Conservation (phyloP, 257 asterid genomes). For the Solanum piurae region DNA sequence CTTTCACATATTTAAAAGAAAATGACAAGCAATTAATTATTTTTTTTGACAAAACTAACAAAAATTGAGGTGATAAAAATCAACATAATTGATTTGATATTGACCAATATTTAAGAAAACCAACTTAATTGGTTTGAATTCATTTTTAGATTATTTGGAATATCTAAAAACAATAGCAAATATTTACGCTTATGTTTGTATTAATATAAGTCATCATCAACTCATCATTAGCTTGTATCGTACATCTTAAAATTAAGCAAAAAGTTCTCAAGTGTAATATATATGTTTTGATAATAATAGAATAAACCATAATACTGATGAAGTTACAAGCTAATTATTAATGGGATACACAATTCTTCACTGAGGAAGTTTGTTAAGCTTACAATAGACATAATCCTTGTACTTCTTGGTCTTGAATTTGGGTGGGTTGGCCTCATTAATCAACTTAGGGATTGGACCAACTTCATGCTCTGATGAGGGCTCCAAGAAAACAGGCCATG, state of each 20-base stretch:
- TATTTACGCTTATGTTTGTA: neutral
- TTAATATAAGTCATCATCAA: neutral
- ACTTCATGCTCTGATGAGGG: conserved; percentile 51
- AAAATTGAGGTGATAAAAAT: too few species aligned
- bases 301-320: neutral
- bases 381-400: conserved; percentile 57
- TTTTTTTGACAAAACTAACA: too few species aligned
- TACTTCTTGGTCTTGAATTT: conserved; percentile 56
- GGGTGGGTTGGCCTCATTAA: conserved; percentile 27
- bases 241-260: neutral
- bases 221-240: neutral
- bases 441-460: conserved; percentile 51
- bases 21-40: too few species aligned
- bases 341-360: conserved; percentile 1
- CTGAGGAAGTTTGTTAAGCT: conserved; percentile 78
- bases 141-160: too few species aligned
- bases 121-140: too few species aligned
- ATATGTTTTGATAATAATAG: neutral
- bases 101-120: too few species aligned
- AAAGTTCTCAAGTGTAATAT: neutral
- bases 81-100: too few species aligned
- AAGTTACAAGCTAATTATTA: neutral
- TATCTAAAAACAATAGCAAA: too few species aligned
- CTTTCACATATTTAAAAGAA: too few species aligned
- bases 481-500: conserved; percentile 79